Base-by-base conservation (phyloP, 768 basidiomycete genomes). In the Nidularia pulvinata region DNA sequence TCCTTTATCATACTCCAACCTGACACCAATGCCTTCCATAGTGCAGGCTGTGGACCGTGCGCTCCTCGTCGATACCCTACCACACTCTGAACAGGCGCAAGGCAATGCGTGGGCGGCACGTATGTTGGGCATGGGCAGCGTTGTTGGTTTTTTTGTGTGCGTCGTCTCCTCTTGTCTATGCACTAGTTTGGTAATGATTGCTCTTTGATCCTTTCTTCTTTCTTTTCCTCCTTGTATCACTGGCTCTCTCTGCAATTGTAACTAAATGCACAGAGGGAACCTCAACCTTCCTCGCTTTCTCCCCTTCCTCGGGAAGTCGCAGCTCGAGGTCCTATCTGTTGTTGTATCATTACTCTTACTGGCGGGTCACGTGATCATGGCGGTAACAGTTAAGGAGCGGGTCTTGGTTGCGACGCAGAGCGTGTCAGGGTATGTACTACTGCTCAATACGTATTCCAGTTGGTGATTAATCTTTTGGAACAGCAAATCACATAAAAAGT, bases 71-170 rank as follows among this genome's bases (percentile, higher is more conserved):
- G 95, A 98, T 64, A 89, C 82, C 0, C 68, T 96, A 4, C 88
- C 93, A 0, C 73, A 89, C 0, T 65, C 80, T 1, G 75, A 83
- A 25, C 95, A 98, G 66, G 85, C 94, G 5, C 74, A 81, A 7
- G 95, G 91, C 1, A 97, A 95, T 64, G 95, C 95, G 0, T 98
- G 95, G 95, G 95, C 93, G 0, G 93, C 91, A 0, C 76, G 89
- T n/a, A 95, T 97, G 93, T 72, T 90, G 45, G 92, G 91, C 1
- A 62, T 95, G 30, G 95, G 95, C 9, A 86, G 90, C 52, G 87
- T 96, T 0, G 74, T 85, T 1, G 95, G 94, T 0, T 96, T 95
- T 68, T 96, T 91, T 62, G 77, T 92, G 94, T 95, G 59, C 59
- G 91, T 76, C 11, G 10, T 34, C 42, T 50, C n/a, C n/a, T n/a